phyloP scores from a whole-genome alignment of 2,329 filamentous ascomycete species.

The Xylaria digitata region DNA sequence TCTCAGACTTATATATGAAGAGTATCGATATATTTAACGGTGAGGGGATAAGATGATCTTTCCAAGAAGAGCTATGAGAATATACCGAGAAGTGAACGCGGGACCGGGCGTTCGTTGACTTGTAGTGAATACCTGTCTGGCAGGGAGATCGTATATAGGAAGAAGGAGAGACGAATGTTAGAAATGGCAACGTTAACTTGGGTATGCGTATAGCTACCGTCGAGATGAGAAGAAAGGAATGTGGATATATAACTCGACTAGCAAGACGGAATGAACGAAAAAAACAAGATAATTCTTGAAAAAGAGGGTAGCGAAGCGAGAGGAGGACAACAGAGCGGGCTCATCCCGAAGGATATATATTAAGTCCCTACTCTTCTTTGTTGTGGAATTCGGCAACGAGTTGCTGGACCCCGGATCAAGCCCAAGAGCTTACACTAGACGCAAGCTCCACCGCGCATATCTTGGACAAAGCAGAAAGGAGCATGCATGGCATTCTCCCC shows the following conservation, averaged over 20 bases:
- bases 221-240: slow-evolving; percentile 41
- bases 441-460: slow-evolving; percentile 24
- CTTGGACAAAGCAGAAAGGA: slow-evolving; percentile 32
- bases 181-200: slow-evolving; percentile 30
- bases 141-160: slow-evolving; percentile 43
- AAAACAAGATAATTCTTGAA: slow-evolving; percentile 43
- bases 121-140: slow-evolving; percentile 43
- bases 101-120: slow-evolving; percentile 21
- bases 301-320: slow-evolving; percentile 36
- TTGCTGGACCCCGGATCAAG: slow-evolving; percentile 14
- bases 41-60: slow-evolving; percentile 19
- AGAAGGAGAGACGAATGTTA: slow-evolving; percentile 44
- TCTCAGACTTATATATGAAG: slow-evolving; percentile 32
- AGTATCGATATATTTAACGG: slow-evolving; percentile 28
- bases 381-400: slow-evolving; percentile 30
- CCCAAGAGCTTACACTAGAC: slow-evolving; percentile 18
- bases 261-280: slow-evolving; percentile 45
- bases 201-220: slow-evolving; percentile 23
- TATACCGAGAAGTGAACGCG: slow-evolving; percentile 30
- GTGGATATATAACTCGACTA: slow-evolving; percentile 46
- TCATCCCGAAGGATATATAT: slow-evolving; percentile 47
- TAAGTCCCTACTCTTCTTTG: slow-evolving; percentile 28
- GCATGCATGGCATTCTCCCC: slow-evolving; percentile 30
- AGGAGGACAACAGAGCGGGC: slow-evolving; percentile 31
- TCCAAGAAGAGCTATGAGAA: slow-evolving; percentile 26